These are phyloP conservation scores for Trypanosoma boissoni DNA, from an alignment of 208 protist genomes.

Conservation along the genomic window DNA sequence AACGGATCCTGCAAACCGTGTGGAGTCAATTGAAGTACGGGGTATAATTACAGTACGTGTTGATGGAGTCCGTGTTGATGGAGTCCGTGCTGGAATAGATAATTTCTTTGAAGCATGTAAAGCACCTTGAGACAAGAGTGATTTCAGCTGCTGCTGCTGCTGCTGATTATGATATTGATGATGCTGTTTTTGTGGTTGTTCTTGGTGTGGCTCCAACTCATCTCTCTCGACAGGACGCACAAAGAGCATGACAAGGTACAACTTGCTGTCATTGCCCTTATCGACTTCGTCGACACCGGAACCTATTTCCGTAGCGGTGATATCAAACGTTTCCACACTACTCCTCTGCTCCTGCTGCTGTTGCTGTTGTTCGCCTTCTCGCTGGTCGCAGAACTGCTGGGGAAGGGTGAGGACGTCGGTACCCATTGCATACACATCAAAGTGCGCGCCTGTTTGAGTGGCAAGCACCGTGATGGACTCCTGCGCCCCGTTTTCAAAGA, in stretches of 20 bases:
- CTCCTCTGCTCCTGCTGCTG: background rate
- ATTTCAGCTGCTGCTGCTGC: no score
- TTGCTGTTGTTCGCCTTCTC: background rate
- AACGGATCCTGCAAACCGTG: no score
- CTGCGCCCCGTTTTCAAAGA: constrained; percentile 19
- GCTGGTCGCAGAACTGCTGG: constrained; percentile 3
- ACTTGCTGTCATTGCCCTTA: background rate
- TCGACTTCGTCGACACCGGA: background rate
- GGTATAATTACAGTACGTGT: no score
- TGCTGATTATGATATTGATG: background rate
- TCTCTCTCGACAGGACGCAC: background rate
- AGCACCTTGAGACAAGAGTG: constrained; percentile 8
- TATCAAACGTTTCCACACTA: background rate
- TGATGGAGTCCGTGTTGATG: no score
- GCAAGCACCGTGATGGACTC: background rate
- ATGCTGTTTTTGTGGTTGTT: background rate
- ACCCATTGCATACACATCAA: constrained; percentile 22
- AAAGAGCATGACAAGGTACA: background rate
- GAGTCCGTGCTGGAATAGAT: no score
- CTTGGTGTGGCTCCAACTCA: background rate
- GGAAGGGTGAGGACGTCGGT: background rate
- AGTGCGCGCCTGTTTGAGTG: background rate
- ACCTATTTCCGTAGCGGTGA: background rate
- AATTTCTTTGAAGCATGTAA: background rate
- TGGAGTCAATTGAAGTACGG: no score